Evolutionary conservation across 2,329 filamentous ascomycete species (phyloP).

Genomic region (Exophiala mesophila): DNA sequence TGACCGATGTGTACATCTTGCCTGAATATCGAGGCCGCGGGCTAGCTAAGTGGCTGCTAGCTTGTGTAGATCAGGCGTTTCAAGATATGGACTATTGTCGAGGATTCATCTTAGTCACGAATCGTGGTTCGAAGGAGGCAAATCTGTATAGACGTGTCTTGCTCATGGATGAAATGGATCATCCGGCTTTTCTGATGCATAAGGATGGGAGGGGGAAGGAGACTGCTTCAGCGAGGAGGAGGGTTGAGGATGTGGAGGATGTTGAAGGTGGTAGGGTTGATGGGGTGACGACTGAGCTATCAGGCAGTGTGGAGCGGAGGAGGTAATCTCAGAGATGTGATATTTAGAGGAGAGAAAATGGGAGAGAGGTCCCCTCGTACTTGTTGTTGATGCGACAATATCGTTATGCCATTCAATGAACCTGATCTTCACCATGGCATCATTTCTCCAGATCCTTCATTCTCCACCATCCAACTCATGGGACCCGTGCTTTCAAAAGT

Average conservation of each 20-base stretch:
- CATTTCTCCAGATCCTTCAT: too few relatives aligned
- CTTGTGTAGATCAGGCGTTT: conserved; percentile 54
- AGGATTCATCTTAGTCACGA: conserved; percentile 51
- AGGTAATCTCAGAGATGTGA: too few relatives aligned
- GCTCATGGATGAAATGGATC: conserved; percentile 21
- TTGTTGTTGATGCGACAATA: too few relatives aligned
- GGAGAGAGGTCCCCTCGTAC: too few relatives aligned
- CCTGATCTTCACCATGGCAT: too few relatives aligned
- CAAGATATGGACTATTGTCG: conserved; percentile 56
- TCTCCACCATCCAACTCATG: not conserved
- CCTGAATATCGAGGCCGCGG: conserved; percentile 56
- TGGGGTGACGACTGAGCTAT: too few relatives aligned
- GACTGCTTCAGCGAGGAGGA: too few relatives aligned
- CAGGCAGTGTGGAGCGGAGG: too few relatives aligned
- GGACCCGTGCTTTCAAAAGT: not conserved
- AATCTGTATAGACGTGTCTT: conserved; percentile 28
- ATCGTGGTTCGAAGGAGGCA: conserved; percentile 15
- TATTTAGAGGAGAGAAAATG: too few relatives aligned
- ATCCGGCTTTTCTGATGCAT: conserved; percentile 10
- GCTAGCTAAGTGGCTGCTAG: conserved; percentile 61
- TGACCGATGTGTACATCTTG: conserved; percentile 65
- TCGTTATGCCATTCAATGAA: too few relatives aligned
- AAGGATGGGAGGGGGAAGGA: conserved; percentile 9
- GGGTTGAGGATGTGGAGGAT: too few relatives aligned
- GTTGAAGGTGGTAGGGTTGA: too few relatives aligned